Evolutionary conservation across 2,329 filamentous ascomycete genomes (phyloP).

Genomic region (Monilinia fructigena): DNA sequence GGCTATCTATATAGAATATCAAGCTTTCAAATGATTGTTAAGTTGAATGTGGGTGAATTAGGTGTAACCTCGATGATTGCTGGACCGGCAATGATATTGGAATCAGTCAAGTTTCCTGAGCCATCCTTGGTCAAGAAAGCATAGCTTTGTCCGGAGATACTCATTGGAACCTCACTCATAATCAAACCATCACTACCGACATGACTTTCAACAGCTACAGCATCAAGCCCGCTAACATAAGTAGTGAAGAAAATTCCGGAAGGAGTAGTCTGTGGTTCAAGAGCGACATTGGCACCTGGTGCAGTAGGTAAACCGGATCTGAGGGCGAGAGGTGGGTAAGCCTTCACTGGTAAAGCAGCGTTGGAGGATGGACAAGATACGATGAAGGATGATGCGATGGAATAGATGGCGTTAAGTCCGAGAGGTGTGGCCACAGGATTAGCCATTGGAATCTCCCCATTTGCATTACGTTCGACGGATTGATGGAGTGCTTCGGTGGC

Average conservation of each 20-base stretch:
- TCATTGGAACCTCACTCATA: constrained; percentile 38
- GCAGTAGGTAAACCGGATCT: constrained; percentile 31
- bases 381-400: constrained; percentile 63
- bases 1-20: not conserved
- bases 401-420: constrained; percentile 58
- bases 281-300: constrained; percentile 31
- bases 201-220: constrained; percentile 40
- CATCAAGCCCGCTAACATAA: constrained; percentile 38
- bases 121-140: constrained; percentile 44
- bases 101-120: constrained; percentile 41
- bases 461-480: constrained; percentile 55
- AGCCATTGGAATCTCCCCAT: constrained; percentile 53
- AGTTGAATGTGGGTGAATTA: constrained; percentile 33
- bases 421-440: constrained; percentile 61
- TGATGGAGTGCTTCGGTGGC: constrained; percentile 66
- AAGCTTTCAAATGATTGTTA: constrained; percentile 26
- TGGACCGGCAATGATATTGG: constrained; percentile 43
- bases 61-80: constrained; percentile 41
- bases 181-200: constrained; percentile 35
- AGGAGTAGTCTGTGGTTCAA: constrained; percentile 34
- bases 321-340: constrained; percentile 52
- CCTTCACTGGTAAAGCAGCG: constrained; percentile 56
- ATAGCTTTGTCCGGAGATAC: constrained; percentile 44
- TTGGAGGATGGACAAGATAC: constrained; percentile 55
- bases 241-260: constrained; percentile 41